Conservation (phyloP, 2,329 filamentous ascomycete genomes). For the Thyridium curvatum region DNA sequence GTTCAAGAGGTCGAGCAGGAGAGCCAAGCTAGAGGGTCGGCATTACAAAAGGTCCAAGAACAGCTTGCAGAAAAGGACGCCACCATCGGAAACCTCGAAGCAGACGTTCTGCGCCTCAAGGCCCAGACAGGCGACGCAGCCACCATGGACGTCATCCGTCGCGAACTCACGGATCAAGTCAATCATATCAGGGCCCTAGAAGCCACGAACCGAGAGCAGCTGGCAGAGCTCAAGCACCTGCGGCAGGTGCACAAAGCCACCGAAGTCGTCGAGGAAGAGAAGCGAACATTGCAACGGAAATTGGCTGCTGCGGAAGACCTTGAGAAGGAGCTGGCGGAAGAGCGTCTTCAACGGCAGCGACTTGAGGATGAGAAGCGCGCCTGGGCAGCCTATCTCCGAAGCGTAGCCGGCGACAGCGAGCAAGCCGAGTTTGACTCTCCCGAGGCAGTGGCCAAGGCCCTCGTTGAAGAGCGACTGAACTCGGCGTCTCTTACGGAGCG, state of each 20-base stretch:
- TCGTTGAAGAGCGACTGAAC: slow-evolving; percentile 76
- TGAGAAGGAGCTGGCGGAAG: slow-evolving; percentile 71
- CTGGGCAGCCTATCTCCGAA: slow-evolving; percentile 82
- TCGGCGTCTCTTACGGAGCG: slow-evolving; percentile 74
- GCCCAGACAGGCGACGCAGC: slow-evolving; percentile 83
- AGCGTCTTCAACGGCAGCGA: slow-evolving; percentile 74
- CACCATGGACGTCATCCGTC: slow-evolving; percentile 76
- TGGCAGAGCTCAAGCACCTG: slow-evolving; percentile 71
- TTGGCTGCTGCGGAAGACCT: slow-evolving; percentile 69
- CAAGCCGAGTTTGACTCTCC: slow-evolving; percentile 77
- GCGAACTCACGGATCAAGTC: slow-evolving; percentile 86
- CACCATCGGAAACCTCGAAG: slow-evolving; percentile 69
- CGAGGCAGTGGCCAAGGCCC: slow-evolving; percentile 76
- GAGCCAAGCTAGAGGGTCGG: slow-evolving; percentile 45
- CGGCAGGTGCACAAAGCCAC: slow-evolving; percentile 80
- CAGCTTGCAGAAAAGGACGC: slow-evolving; percentile 63
- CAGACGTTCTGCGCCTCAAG: slow-evolving; percentile 76
- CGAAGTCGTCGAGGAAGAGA: slow-evolving; percentile 92
- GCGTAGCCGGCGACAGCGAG: slow-evolving; percentile 56
- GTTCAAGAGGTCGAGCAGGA: slow-evolving; percentile 56
- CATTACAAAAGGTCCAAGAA: slow-evolving; percentile 56
- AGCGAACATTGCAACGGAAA: slow-evolving; percentile 72
- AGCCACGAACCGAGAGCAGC: slow-evolving; percentile 71
- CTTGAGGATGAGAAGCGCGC: slow-evolving; percentile 82
- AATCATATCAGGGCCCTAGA: slow-evolving; percentile 85